A percentile compares a stretch with the other conserved stretches of the same genome.
Evolutionary conservation across 139 green algal genomes (phyloP).

Genomic region (Eudorina sp.): DNA sequence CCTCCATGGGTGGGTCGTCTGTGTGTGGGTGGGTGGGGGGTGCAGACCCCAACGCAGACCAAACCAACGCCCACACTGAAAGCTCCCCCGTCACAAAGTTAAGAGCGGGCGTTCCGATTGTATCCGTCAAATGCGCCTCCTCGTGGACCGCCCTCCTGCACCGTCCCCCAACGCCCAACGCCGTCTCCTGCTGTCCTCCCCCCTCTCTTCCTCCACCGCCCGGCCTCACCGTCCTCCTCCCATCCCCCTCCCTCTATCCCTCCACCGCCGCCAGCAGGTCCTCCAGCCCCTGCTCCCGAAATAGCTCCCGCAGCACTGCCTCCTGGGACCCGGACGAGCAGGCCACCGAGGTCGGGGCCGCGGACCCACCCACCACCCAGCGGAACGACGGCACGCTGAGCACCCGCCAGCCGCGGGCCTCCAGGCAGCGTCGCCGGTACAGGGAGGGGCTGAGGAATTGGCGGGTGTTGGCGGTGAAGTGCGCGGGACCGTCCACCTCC

Average conservation of each 20-base stretch:
- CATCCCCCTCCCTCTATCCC: too few relatives aligned
- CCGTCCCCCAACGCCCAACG: too few relatives aligned
- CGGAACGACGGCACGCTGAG: constrained; percentile 67
- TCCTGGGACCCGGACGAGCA: background rate
- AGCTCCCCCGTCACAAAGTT: too few relatives aligned
- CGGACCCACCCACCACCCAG: constrained; percentile 45
- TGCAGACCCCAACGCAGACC: too few relatives aligned
- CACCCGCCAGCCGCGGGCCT: constrained; percentile 68
- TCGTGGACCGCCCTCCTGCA: too few relatives aligned
- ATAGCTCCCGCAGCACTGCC: background rate
- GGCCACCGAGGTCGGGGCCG: background rate
- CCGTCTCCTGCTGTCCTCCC: background rate
- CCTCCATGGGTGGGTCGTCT: too few relatives aligned
- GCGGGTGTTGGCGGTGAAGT: constrained; percentile 68
- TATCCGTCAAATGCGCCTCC: too few relatives aligned
- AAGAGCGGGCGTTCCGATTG: too few relatives aligned
- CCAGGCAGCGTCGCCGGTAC: constrained; percentile 64
- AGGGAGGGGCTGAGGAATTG: constrained; percentile 56
- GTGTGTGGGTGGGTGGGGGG: too few relatives aligned
- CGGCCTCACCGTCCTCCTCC: background rate
- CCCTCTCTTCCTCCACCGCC: background rate
- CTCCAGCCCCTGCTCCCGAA: constrained; percentile 9
- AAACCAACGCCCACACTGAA: too few relatives aligned
- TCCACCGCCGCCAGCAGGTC: constrained; percentile 8
- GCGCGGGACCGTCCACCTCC: constrained; percentile 74